Percentiles rank a stretch among this genome's conserved stretches.
phyloP scores from a whole-genome alignment of 2,329 filamentous ascomycete genomes.

The Aspergillus tanneri region DNA sequence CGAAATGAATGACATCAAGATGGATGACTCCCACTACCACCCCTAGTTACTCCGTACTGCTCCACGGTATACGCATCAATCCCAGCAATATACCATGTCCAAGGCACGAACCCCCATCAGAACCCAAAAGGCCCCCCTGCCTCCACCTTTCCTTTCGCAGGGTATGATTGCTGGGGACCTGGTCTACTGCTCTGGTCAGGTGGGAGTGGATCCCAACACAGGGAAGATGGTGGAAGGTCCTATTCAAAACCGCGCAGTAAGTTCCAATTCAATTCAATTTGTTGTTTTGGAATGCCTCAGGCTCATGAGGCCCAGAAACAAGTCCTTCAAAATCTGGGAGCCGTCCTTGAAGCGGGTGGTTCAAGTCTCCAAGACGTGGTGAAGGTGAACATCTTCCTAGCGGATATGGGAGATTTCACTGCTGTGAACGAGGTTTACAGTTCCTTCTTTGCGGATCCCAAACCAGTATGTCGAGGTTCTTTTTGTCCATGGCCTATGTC shows the following conservation, averaged over 20 bases:
- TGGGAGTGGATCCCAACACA: conserved; percentile 57
- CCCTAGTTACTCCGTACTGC: not conserved
- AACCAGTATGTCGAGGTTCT: conserved; percentile 28
- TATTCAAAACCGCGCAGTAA: conserved; percentile 54
- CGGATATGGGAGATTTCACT: conserved; percentile 63
- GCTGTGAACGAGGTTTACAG: conserved; percentile 78
- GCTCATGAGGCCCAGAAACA: conserved; percentile 40
- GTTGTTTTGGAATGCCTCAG: not conserved
- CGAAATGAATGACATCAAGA: too few species aligned
- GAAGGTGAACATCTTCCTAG: conserved; percentile 66
- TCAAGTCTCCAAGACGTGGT: conserved; percentile 59
- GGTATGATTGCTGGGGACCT: conserved; percentile 61
- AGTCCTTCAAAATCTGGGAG: conserved; percentile 54
- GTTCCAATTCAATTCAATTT: conserved; percentile 10
- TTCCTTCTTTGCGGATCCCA: conserved; percentile 26
- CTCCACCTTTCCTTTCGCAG: conserved; percentile 56
- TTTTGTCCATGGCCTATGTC: not conserved
- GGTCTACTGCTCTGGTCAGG: conserved; percentile 65
- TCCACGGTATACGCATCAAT: not conserved
- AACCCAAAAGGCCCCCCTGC: conserved; percentile 48
- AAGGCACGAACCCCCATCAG: conserved; percentile 29
- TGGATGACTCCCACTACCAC: too few species aligned
- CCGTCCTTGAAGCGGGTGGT: conserved; percentile 59
- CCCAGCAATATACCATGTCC: not conserved
- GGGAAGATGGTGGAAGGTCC: conserved; percentile 55